These are phyloP conservation scores for Krasilnikovozyma curviuscula DNA, from an alignment of 768 basidiomycete species.

Conservation along the genomic window DNA sequence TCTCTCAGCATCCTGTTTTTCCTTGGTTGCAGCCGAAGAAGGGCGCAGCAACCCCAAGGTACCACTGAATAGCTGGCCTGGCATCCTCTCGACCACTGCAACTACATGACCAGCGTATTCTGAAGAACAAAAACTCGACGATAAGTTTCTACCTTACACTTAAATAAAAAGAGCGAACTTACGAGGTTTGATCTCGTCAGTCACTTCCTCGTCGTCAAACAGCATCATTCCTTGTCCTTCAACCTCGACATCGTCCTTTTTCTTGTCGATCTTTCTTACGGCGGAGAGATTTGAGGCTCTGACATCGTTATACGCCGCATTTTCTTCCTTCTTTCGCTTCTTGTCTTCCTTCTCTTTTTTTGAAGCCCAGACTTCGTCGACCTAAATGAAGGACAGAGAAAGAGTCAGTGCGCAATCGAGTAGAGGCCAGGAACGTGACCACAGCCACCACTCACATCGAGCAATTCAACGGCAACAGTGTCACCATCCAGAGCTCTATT, in stretches of 20 bases:
- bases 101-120: constrained; percentile 98
- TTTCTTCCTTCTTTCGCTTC: constrained; percentile 99
- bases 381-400: neutral
- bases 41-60: constrained; percentile 87
- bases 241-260: constrained; percentile 98
- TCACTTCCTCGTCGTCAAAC: constrained; percentile 98
- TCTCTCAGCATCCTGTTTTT: constrained; percentile 94
- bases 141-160: neutral
- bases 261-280: constrained; percentile 75
- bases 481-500: constrained; percentile 97
- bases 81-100: constrained; percentile 98
- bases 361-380: constrained; percentile 38
- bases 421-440: neutral
- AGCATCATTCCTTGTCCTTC: constrained; percentile 93
- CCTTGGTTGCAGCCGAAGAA: constrained; percentile 90
- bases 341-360: constrained; percentile 99
- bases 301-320: constrained; percentile 67
- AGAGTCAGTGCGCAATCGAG: neutral
- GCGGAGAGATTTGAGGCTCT: constrained; percentile 33
- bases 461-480: constrained; percentile 89
- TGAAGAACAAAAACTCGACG: neutral
- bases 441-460: constrained; percentile 52
- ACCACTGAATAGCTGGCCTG: constrained; percentile 93
- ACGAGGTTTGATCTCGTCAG: constrained; percentile 80
- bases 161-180: neutral